These are phyloP conservation scores for Penicillium longicatenatum DNA, from an alignment of 495 filamentous ascomycete species.

Conservation along the genomic window DNA sequence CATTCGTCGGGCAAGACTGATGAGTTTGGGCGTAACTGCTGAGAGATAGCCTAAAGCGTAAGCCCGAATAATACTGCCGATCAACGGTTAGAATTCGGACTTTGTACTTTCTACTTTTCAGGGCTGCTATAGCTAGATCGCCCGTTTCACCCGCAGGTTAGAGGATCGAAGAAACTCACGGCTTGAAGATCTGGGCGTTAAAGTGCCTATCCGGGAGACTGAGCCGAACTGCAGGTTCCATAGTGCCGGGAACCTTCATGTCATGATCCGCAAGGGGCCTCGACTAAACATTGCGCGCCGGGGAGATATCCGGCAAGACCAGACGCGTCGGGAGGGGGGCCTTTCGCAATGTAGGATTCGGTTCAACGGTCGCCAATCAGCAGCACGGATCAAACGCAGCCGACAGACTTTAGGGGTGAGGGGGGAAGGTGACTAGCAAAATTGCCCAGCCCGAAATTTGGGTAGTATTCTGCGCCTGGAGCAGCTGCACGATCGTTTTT, in stretches of 20 bases:
- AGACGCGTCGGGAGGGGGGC: not conserved
- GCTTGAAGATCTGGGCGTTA: slow-evolving; percentile 29
- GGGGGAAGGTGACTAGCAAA: slow-evolving; percentile 6
- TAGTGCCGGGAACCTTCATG: slow-evolving; percentile 29
- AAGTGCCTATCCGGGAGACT: slow-evolving; percentile 27
- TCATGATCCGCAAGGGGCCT: slow-evolving; percentile 23
- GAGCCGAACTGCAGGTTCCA: slow-evolving; percentile 33
- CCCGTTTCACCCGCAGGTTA: not conserved
- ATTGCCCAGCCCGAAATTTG: slow-evolving; percentile 8
- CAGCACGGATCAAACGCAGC: not conserved
- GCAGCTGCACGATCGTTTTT: slow-evolving; percentile 22
- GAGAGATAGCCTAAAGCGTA: slow-evolving; percentile 77
- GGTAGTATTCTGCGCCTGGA: slow-evolving; percentile 16
- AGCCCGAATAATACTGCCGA: slow-evolving; percentile 64
- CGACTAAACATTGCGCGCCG: slow-evolving; percentile 26
- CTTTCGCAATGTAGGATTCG: not conserved
- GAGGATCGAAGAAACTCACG: slow-evolving; percentile 25
- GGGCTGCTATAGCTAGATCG: not conserved
- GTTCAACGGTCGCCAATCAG: slow-evolving; percentile 10
- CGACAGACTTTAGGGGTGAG: slow-evolving; percentile 5
- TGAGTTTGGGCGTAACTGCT: slow-evolving; percentile 64
- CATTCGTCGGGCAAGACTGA: slow-evolving; percentile 55
- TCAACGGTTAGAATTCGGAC: slow-evolving; percentile 7
- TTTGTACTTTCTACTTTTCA: slow-evolving; percentile 1
- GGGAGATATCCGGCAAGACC: slow-evolving; percentile 6